Conservation (phyloP, 306 rosid species). For the Carpinus viminea region DNA sequence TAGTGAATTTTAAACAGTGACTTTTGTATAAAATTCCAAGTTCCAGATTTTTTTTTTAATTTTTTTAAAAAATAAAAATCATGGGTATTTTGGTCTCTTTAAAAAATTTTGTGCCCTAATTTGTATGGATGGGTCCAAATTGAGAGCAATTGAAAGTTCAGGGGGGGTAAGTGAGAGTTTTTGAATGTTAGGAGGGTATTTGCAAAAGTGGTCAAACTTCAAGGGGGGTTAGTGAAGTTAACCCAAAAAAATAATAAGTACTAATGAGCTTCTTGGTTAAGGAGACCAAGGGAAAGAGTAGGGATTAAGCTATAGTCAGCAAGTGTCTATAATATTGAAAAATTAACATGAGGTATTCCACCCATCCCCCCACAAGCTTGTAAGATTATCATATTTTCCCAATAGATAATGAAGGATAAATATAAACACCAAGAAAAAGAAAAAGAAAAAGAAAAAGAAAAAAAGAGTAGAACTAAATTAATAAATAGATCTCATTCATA, state of each 20-base stretch:
- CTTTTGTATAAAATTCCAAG: no score
- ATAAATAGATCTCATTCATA: background rate
- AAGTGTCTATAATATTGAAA: background rate
- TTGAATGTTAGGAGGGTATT: no score
- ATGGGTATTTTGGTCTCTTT: no score
- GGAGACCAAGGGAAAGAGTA: background rate
- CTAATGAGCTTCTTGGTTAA: background rate
- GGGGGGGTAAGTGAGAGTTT: no score
- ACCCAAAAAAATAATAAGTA: background rate
- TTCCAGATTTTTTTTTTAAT: no score
- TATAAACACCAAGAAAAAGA: background rate
- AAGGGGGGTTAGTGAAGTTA: no score
- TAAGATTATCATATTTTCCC: background rate
- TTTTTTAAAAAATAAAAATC: no score
- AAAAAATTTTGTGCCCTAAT: no score
- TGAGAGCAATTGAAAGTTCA: no score
- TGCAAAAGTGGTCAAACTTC: no score
- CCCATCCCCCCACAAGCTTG: background rate
- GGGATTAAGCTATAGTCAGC: background rate
- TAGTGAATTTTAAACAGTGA: no score
- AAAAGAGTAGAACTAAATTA: background rate
- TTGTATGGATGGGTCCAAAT: no score
- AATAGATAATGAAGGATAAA: background rate
- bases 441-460: background rate
- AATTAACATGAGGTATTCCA: background rate